phyloP scores from a whole-genome alignment of 2,329 filamentous ascomycete genomes.

The Hypoxylon sp. region DNA sequence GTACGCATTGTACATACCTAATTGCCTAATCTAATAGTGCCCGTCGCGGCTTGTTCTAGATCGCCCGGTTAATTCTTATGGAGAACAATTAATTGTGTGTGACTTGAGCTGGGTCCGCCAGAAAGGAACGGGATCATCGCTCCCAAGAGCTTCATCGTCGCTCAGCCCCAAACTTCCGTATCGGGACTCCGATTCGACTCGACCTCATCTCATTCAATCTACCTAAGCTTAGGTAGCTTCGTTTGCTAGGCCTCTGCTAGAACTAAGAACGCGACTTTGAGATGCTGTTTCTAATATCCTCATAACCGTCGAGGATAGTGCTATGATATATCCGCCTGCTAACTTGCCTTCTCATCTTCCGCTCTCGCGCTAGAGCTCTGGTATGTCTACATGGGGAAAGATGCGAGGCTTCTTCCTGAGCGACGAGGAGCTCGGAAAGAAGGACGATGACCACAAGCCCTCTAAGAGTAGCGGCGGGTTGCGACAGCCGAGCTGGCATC shows the following conservation, averaged over 20 bases:
- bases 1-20: conserved; percentile 6
- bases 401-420: conserved; percentile 65
- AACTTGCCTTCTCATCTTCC: conserved; percentile 7
- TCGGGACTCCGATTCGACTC: conserved; percentile 20
- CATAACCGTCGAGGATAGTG: conserved; percentile 17
- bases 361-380: conserved; percentile 31
- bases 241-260: not conserved
- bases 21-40: conserved; percentile 20
- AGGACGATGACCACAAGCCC: conserved; percentile 68
- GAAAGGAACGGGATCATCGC: conserved; percentile 31
- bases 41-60: conserved; percentile 21
- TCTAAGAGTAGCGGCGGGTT: conserved; percentile 50
- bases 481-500: conserved; percentile 59
- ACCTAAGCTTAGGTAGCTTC: conserved; percentile 14
- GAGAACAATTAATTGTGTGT: conserved; percentile 9
- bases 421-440: conserved; percentile 72
- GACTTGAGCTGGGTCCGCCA: conserved; percentile 22
- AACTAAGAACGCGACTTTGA: conserved; percentile 39
- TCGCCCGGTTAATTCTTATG: conserved; percentile 16
- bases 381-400: conserved; percentile 53
- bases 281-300: conserved; percentile 41
- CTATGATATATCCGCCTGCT: conserved; percentile 31
- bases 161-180: conserved; percentile 34
- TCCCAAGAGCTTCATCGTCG: conserved; percentile 39
- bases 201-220: conserved; percentile 20